Conservation (phyloP, 1,139 yeast species). For the Casaregolazyma lundiana region DNA sequence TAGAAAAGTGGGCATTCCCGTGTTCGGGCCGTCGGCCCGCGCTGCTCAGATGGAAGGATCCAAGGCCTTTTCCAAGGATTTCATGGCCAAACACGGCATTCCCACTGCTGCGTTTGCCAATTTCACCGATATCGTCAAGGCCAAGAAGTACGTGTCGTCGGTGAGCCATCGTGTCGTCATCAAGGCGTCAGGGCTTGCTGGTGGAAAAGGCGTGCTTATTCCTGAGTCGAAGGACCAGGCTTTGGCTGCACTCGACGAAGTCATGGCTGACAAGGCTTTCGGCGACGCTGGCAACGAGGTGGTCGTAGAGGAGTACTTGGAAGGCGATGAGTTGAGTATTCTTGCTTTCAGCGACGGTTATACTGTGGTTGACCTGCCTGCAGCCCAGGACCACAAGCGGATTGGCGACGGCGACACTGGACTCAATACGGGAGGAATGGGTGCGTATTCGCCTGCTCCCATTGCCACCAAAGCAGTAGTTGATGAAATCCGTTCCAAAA, state of each 20-base stretch:
- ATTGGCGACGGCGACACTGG: conserved; percentile 92
- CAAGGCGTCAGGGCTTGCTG: conserved; percentile 98
- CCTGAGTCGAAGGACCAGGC: conserved; percentile 87
- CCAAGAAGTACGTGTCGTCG: conserved; percentile 61
- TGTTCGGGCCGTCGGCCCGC: conserved; percentile 85
- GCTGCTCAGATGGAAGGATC: conserved; percentile 98
- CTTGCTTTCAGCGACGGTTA: conserved; percentile 94
- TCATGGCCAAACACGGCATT: conserved; percentile 85
- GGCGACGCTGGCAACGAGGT: conserved; percentile 96
- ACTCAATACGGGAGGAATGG: conserved; percentile 99
- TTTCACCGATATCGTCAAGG: conserved; percentile 71
- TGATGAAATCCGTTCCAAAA: conserved; percentile 60
- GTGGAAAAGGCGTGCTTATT: conserved; percentile 96
- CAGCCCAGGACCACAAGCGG: conserved; percentile 98
- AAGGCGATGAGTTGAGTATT: conserved; percentile 94
- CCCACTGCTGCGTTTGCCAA: conserved; percentile 91
- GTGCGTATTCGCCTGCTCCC: conserved; percentile 98
- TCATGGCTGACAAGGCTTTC: conserved; percentile 86
- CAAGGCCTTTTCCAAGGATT: conserved; percentile 88
- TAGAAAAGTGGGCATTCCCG: conserved; percentile 77
- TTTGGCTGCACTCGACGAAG: conserved; percentile 70
- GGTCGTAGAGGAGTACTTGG: conserved; percentile 91
- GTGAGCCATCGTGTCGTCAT: conserved; percentile 79
- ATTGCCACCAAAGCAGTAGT: conserved; percentile 70
- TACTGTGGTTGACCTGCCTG: conserved; percentile 83